These are phyloP conservation scores for Withania somnifera DNA, from an alignment of 305 asterid species.

Conservation along the genomic window DNA sequence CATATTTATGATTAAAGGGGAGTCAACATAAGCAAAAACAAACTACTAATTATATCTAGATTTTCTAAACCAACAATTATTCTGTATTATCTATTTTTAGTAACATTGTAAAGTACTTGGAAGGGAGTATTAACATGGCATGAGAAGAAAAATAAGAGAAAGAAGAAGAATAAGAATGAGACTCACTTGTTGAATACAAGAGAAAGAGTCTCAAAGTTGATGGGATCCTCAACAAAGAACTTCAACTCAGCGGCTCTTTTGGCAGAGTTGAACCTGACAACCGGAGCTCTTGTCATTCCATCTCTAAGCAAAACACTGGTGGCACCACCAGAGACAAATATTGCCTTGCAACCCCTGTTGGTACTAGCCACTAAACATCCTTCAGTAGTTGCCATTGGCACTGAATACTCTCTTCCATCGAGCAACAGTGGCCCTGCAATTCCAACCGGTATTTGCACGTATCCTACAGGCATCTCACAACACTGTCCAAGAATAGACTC, in stretches of 20 bases:
- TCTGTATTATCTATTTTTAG: too few relatives aligned
- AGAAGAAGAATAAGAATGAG: not conserved
- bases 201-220: constrained; percentile 28
- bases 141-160: not conserved
- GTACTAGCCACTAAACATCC: constrained; percentile 44
- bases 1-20: too few relatives aligned
- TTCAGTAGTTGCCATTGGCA: constrained; percentile 48
- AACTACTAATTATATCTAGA: too few relatives aligned
- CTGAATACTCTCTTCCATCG: constrained; percentile 33
- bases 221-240: constrained; percentile 30
- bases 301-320: constrained; percentile 25
- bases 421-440: constrained; percentile 41
- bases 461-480: constrained; percentile 50
- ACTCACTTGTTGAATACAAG: constrained; percentile 35
- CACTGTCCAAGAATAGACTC: constrained; percentile 43
- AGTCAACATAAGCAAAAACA: too few relatives aligned
- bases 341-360: constrained; percentile 44
- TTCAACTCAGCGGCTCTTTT: constrained; percentile 37
- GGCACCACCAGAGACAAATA: constrained; percentile 34
- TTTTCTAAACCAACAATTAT: too few relatives aligned
- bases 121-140: too few relatives aligned
- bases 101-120: too few relatives aligned
- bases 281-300: constrained; percentile 52
- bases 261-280: constrained; percentile 33
- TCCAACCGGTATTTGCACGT: constrained; percentile 42